Base-by-base conservation (phyloP, 352 stramenopile species). In the Lagenidium sp. region DNA sequence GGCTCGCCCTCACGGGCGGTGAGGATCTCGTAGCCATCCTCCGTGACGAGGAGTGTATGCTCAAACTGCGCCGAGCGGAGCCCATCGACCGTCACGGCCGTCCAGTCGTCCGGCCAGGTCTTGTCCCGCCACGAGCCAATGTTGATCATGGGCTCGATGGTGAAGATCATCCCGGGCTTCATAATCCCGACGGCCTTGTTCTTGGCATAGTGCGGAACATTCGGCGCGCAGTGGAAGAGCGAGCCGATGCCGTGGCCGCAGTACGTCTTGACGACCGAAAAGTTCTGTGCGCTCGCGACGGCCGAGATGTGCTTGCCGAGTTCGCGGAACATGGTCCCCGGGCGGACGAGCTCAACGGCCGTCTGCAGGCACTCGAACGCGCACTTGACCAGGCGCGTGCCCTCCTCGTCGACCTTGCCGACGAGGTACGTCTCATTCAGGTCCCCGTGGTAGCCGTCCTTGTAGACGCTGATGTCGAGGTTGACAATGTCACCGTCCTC, bases 131-230 rank as follows among this genome's bases (percentile, higher is more conserved):
- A 86, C 48, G 69, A 68, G 18, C 73, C 96, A n/a, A 97, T 65
- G 68, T 99, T 99, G 57, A 99, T 98, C 97, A 99, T 99, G 7
- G 96, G 97, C 60, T 99, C 97, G 44, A 99, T 97, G 0, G 97
- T 99, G 67, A 99, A 99, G 34, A 98, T 95, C 71, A 98, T 94
- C 21, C 95, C 96, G 3, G 86, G 82, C 52, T 96, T 97, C 90
- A 99, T 98, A 19, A 97, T 92, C 25, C 96, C 96, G 31, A 91
- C 72, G 20, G 94, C 90, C 65, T 99, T 98, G 57, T 99, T 99
- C 68, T 98, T 98, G 12, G 89, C 78, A 60, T 99, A 99, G 60
- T 99, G 97, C 15, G 95, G 95, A 4, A 99, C 78, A 50, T 98
- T 99, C 0, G 97, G 97, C 18, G 85, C 70, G 37, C 87, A 97